A percentile compares a stretch with the other conserved stretches of the same genome.
phyloP scores from a whole-genome alignment of 2,329 filamentous ascomycete species.

The Mycosphaerella sp. region DNA sequence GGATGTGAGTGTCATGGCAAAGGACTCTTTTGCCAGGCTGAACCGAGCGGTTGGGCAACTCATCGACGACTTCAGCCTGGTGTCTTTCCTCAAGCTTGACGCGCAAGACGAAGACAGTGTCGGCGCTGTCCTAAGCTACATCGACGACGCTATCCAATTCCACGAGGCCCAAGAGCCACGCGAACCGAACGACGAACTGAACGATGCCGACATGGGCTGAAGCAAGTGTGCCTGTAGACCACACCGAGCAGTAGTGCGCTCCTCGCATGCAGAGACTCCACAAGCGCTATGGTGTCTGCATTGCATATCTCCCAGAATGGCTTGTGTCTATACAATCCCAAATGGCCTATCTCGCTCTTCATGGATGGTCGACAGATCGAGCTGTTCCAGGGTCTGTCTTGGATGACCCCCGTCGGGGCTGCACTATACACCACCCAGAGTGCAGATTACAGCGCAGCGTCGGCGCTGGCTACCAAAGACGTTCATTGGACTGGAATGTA shows the following conservation, averaged over 20 bases:
- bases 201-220: constrained; percentile 43
- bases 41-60: constrained; percentile 84
- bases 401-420: too few relatives aligned
- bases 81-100: constrained; percentile 87
- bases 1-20: constrained; percentile 67
- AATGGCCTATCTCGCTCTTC: too few relatives aligned
- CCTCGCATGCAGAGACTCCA: too few relatives aligned
- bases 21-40: constrained; percentile 71
- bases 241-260: background rate
- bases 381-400: too few relatives aligned
- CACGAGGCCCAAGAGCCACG: constrained; percentile 89
- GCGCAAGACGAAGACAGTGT: constrained; percentile 90
- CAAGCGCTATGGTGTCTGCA: too few relatives aligned
- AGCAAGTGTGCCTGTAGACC: background rate
- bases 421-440: too few relatives aligned
- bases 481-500: background rate
- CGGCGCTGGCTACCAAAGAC: background rate
- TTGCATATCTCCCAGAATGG: too few relatives aligned
- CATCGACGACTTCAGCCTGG: constrained; percentile 97
- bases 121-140: constrained; percentile 75
- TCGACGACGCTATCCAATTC: constrained; percentile 89
- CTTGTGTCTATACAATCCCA: too few relatives aligned
- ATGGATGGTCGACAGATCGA: too few relatives aligned
- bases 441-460: background rate
- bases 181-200: constrained; percentile 62